Base-by-base conservation (phyloP, 2,329 filamentous ascomycete species). In the Bipolaris cookei region DNA sequence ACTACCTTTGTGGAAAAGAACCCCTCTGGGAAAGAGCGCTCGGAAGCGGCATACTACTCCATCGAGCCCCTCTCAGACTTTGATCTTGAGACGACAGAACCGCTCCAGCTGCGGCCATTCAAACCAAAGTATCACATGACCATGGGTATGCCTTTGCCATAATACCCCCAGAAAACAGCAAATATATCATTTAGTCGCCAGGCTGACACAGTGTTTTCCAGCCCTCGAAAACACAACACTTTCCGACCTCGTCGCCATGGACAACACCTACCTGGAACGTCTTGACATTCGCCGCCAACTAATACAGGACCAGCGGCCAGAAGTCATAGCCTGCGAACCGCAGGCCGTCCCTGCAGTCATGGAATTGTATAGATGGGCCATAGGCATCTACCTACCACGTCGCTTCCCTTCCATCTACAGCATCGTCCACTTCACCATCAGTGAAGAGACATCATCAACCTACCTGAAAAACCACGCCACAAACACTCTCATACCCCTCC, bases 111-210 rank as follows among this genome's bases (percentile, higher is more conserved):
- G 10, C 78, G 86, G 13, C 82, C 84, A 0, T 87, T 87, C 72
- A 87, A 85, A 69, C 81, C 84, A 4, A 86, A 82, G 63, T 88
- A 85, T 66, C 81, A 88, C 66, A 71, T 88, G 48, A 87, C 86
- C 5, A 88, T 88, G 86, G 83, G 85, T 86, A 60, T 13, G 25
- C 73, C 59, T 74, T 62, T 14, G 8, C 20, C 38, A 41, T 41
- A 2, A 20, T 16, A 28, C 32, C 30, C n/a, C 43, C 18, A 20
- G 7, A 21, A 16, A 18, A 39, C 16, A 39, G 6, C 1, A 43
- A 23, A 28, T 6, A 16, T 16, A 16, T 5, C 3, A 21, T 25
- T 3, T 14, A 28, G 32, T 21, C 25, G 28, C 23, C 18, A 25
- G 3, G 42, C 20, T 25, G 28, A 46, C 21, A 46, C 14, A 18